phyloP scores from a whole-genome alignment of 805 yeast genomes.

The Naumovozyma baii region DNA sequence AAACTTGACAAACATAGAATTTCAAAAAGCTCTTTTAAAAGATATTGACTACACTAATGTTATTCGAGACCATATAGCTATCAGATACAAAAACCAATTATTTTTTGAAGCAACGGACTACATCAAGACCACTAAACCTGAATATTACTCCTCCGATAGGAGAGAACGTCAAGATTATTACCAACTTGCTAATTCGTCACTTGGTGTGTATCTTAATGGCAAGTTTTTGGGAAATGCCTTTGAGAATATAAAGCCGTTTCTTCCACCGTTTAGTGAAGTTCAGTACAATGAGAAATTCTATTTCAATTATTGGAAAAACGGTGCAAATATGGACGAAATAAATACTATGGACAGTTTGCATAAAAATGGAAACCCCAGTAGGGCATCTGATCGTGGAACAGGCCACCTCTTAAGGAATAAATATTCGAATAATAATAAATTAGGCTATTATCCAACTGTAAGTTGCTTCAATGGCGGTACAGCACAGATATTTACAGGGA shows the following conservation, averaged over 20 bases:
- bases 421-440: slow-evolving; percentile 64
- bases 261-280: slow-evolving; percentile 66
- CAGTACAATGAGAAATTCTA: slow-evolving; percentile 33
- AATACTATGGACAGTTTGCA: not conserved
- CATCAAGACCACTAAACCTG: slow-evolving; percentile 28
- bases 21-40: slow-evolving; percentile 24
- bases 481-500: slow-evolving; percentile 62
- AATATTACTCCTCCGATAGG: slow-evolving; percentile 25
- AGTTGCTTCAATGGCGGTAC: slow-evolving; percentile 74
- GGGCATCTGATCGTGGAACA: slow-evolving; percentile 23
- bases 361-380: slow-evolving; percentile 13
- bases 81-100: slow-evolving; percentile 64
- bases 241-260: slow-evolving; percentile 57
- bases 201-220: slow-evolving; percentile 75
- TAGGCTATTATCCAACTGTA: slow-evolving; percentile 88
- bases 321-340: slow-evolving; percentile 6
- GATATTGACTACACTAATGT: slow-evolving; percentile 35
- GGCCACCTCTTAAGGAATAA: slow-evolving; percentile 25
- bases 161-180: slow-evolving; percentile 34
- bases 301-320: slow-evolving; percentile 25
- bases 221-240: slow-evolving; percentile 53
- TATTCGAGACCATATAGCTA: slow-evolving; percentile 77
- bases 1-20: slow-evolving; percentile 9
- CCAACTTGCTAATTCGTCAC: slow-evolving; percentile 38
- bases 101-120: slow-evolving; percentile 78